Evolutionary conservation across 2,329 filamentous ascomycete species (phyloP), one percentile per base, ranked within the genome.

Genomic region (Pseudofabraea citricarpa): DNA sequence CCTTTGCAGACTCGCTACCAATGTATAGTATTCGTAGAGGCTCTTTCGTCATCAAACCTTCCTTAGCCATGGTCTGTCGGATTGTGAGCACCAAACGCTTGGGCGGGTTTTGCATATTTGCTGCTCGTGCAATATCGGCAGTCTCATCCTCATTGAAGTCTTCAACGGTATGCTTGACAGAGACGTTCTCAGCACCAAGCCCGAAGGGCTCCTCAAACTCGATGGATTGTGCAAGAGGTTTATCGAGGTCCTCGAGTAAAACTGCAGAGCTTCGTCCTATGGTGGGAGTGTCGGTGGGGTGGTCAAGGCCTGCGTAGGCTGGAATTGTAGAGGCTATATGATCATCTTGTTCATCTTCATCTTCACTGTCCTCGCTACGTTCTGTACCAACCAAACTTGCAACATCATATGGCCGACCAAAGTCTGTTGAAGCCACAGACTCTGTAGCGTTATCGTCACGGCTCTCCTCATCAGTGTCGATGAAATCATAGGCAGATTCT

Each of bases 1-100:
- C 59, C 50, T 64, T 65, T 5, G 62, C 62, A 2, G 59, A 61
- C 19, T 66, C 60, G 41, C 65, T 67, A 16, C 73, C 73, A 21
- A 73, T 60, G 45, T 75, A 75, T n/a, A 75, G 56, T 15, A 75
- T 63, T 10, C 70, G 64, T 41, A 75, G 63, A 15, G 72, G 70
- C 48, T 72, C 69, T 26, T 61, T 58, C 10, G 67, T 71, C 5
- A 64, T 65, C 13, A 75, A 62, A 38, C 65, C 68, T 43, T 64
- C 58, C 41, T 65, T 66, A 15, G 68, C 69, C 69, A 75, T 72
- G 27, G 69, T 73, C 52, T 74, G 71, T 36, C 69, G 65, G 42
- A 75, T 65, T 6, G 70, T 67, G 18, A 66, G 64, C 21, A 64
- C 58, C 18, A 74, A 50, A 20, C 62, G 63, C 31, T 60, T 62